Conservation (phyloP, 352 stramenopile genomes). For the Elongisporangium prolatum region DNA sequence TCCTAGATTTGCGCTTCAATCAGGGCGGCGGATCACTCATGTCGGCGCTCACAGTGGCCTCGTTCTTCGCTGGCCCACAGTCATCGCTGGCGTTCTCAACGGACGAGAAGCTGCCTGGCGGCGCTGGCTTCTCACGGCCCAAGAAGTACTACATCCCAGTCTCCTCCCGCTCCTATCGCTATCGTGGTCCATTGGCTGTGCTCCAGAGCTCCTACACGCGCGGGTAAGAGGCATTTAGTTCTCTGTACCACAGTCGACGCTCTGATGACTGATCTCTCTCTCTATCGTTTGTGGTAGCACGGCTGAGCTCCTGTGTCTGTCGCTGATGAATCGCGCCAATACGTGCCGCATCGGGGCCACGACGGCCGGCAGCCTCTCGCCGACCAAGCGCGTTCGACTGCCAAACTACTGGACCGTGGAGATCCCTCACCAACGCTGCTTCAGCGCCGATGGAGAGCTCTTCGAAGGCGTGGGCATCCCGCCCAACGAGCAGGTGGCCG, state of each 20-base stretch:
- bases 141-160: slow-evolving; percentile 64
- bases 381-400: slow-evolving; percentile 58
- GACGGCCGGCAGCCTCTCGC: slow-evolving; percentile 59
- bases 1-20: slow-evolving; percentile 77
- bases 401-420: slow-evolving; percentile 83
- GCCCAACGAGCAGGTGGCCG: slow-evolving; percentile 32
- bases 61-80: slow-evolving; percentile 59
- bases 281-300: slow-evolving; percentile 30
- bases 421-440: slow-evolving; percentile 70
- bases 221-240: slow-evolving; percentile 33
- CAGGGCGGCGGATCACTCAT: slow-evolving; percentile 61
- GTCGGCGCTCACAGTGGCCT: slow-evolving; percentile 58
- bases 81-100: slow-evolving; percentile 52
- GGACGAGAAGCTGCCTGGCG: slow-evolving; percentile 52
- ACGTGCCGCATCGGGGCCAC: slow-evolving; percentile 55
- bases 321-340: slow-evolving; percentile 54
- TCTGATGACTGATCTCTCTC: slow-evolving; percentile 2
- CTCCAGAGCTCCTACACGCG: slow-evolving; percentile 75
- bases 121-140: slow-evolving; percentile 39
- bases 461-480: slow-evolving; percentile 66
- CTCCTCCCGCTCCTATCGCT: slow-evolving; percentile 46
- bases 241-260: not conserved
- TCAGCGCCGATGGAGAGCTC: slow-evolving; percentile 51
- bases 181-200: slow-evolving; percentile 60
- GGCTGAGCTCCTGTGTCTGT: slow-evolving; percentile 62